These are phyloP conservation scores for Schizophyllum amplum DNA, from an alignment of 1,284 basidiomycete genomes.

Conservation along the genomic window DNA sequence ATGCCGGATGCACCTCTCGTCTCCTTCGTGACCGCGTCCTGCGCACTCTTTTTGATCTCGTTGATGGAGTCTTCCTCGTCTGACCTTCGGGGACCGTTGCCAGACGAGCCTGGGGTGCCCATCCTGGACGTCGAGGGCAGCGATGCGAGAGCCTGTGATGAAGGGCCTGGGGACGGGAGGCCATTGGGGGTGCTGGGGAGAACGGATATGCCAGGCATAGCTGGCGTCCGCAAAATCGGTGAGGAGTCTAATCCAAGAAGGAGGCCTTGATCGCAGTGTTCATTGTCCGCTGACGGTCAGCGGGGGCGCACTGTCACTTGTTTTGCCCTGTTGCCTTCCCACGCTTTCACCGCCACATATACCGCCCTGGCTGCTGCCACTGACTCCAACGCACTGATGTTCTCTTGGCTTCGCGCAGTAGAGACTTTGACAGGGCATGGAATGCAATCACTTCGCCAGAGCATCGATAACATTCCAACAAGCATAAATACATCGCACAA, in stretches of 20 bases:
- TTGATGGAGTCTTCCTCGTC: not conserved
- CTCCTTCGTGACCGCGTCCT: conserved; percentile 43
- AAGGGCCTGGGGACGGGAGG: not conserved
- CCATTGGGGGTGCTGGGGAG: not conserved
- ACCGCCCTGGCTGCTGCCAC: not conserved
- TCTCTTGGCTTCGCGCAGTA: no score
- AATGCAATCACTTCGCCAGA: no score
- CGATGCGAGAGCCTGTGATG: not conserved
- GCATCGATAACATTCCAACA: not conserved
- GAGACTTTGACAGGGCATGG: no score
- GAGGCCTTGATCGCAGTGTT: not conserved
- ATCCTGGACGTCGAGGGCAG: not conserved
- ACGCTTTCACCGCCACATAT: not conserved
- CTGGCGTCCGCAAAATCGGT: not conserved
- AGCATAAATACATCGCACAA: not conserved
- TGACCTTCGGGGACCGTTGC: not conserved
- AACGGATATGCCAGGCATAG: not conserved
- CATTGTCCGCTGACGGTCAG: no score
- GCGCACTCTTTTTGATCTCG: conserved; percentile 56
- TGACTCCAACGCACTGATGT: no score
- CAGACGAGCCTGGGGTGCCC: not conserved
- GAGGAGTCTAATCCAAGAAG: not conserved
- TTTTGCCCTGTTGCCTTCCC: not conserved
- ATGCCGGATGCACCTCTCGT: conserved; percentile 46
- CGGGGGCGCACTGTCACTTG: no score